A percentile compares a stretch with the other conserved stretches of the same genome.
Conservation (phyloP, 805 yeast genomes). For the Saccharomyces eubayanus region DNA sequence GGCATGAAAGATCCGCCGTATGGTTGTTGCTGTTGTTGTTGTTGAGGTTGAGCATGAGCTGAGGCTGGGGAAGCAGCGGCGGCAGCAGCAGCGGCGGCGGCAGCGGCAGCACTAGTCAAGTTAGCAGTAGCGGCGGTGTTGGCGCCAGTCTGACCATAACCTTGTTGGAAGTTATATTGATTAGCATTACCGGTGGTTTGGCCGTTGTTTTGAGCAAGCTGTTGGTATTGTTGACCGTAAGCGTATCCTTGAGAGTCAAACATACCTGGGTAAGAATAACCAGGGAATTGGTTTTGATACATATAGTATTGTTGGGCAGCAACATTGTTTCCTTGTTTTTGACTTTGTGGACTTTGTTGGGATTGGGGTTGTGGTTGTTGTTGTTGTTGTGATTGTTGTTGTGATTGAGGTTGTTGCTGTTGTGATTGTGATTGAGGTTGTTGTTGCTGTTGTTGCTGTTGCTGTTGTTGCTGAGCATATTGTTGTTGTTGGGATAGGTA, state of each 20-base stretch:
- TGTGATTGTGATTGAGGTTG: conserved; percentile 10
- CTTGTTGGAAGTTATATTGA: conserved; percentile 20
- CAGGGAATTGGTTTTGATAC: conserved; percentile 33
- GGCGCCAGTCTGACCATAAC: conserved; percentile 20
- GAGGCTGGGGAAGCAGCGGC: conserved; percentile 21
- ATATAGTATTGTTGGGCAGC: conserved; percentile 31
- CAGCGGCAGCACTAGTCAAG: conserved; percentile 6
- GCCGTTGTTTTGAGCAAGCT: conserved; percentile 11
- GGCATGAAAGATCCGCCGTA: conserved; percentile 31
- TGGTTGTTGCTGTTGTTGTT: conserved; percentile 23
- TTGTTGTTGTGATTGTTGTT: conserved; percentile 27
- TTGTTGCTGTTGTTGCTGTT: conserved; percentile 19
- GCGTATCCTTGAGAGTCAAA: conserved; percentile 28
- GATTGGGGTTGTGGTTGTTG: conserved; percentile 18
- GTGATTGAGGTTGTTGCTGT: conserved; percentile 21
- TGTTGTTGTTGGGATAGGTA: conserved; percentile 16
- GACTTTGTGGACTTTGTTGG: neutral
- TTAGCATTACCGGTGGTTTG: conserved; percentile 10
- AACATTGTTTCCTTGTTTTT: conserved; percentile 7
- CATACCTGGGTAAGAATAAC: conserved; percentile 32
- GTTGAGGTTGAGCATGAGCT: conserved; percentile 18
- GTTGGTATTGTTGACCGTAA: conserved; percentile 26
- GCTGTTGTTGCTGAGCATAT: conserved; percentile 13
- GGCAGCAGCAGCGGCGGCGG: conserved; percentile 9
- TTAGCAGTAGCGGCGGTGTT: conserved; percentile 19